Evolutionary conservation across 805 yeast species (phyloP).

Genomic region (Myxozyma sirexii): DNA sequence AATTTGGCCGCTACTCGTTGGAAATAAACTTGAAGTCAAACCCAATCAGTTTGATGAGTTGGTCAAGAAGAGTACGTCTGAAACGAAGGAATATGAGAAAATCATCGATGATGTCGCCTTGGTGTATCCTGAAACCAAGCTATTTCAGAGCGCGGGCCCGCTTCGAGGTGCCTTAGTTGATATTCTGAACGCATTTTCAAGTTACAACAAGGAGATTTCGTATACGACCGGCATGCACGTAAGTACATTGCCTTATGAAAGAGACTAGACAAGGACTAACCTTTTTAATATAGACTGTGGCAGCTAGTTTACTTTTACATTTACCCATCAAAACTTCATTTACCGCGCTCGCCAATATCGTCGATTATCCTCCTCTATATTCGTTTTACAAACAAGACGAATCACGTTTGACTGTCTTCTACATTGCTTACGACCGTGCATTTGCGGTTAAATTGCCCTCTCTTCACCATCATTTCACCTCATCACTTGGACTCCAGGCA

Average conservation of each 20-base stretch:
- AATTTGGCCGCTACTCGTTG: constrained; percentile 51
- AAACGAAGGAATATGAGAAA: constrained; percentile 15
- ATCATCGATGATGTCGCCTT: constrained; percentile 37
- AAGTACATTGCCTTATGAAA: constrained; percentile 1
- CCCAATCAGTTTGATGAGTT: not conserved
- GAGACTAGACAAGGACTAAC: not conserved
- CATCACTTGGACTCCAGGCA: constrained; percentile 48
- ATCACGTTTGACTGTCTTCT: constrained; percentile 45
- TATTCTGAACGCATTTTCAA: constrained; percentile 44
- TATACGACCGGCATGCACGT: constrained; percentile 46
- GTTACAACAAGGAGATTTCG: constrained; percentile 34
- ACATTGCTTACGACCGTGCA: constrained; percentile 52
- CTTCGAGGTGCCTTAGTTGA: constrained; percentile 43
- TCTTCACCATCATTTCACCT: constrained; percentile 54
- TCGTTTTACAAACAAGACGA: constrained; percentile 42
- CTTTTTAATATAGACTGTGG: constrained; percentile 35
- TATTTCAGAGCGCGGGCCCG: constrained; percentile 45
- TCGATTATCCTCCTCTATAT: constrained; percentile 44
- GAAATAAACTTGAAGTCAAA: constrained; percentile 8
- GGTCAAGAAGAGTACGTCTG: not conserved
- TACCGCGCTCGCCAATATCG: constrained; percentile 46
- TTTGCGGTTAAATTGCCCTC: constrained; percentile 51
- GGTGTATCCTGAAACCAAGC: constrained; percentile 46
- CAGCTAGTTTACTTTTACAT: constrained; percentile 49
- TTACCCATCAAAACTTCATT: constrained; percentile 47